Evolutionary conservation across 2,329 filamentous ascomycete species (phyloP), one percentile per base, ranked within the genome.

Genomic region (Apiospora arundinis): DNA sequence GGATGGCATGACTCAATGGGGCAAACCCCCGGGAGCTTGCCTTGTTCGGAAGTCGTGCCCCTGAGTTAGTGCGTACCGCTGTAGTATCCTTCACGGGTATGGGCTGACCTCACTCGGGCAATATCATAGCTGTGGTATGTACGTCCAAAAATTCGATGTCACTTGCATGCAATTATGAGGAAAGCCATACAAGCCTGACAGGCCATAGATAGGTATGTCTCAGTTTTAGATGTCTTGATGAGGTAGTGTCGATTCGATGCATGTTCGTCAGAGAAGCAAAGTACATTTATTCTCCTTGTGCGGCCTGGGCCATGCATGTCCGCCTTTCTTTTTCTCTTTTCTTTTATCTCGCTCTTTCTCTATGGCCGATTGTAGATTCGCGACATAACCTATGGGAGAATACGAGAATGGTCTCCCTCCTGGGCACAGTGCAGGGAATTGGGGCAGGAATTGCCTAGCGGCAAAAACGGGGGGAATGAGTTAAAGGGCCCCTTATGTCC

Each of bases 1-100:
- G 52, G 52, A 60, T 60, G 52, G 52, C 52, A 60, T 60, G 52
- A 60, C 52, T 60, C 16, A 11, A 60, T 60, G 52, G 52, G 52
- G 52, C 8, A 60, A 37, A 16, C 32, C 52, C 32, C 52, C 28
- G 52, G 52, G 52, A 37, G 28, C 52, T 60, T 60, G 52, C 52
- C 16, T 32, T 21, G 8, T 60, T 60, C 28, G 52, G 52, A 37
- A 37, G 21, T 21, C 3, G 16, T 63, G 56, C 56, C 56, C 52
- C 52, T 60, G 52, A 60, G 28, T 60, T 60, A 52, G 48, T 23
- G n/a, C 21, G 48, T 52, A 52, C 11, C 42, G 42, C 11, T 45
- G 48, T 23, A 37, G 32, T 37, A 28, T 52, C 4, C 25, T 60
- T 32, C 28, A 37, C 28, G 52, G 32, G 21, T 37, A 60, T 60